A percentile compares a stretch with the other conserved stretches of the same genome.
Conservation (phyloP, 139 green algal species). For the Chlamydomonas asymmetrica region DNA sequence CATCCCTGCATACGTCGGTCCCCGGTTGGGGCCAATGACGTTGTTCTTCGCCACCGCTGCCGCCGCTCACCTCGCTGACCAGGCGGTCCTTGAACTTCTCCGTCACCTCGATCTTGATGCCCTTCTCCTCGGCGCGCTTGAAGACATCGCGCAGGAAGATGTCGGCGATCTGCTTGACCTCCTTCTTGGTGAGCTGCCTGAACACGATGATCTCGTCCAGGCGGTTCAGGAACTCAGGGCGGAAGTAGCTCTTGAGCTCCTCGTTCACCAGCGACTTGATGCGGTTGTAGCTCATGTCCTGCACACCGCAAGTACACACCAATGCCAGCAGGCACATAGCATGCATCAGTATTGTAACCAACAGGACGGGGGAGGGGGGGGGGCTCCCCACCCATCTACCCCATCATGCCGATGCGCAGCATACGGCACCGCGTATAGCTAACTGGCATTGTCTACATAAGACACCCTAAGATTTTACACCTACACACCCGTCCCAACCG, state of each 20-base stretch:
- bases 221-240: constrained; percentile 97
- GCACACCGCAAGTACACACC: no score
- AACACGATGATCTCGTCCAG: constrained; percentile 99
- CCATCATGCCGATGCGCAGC: no score
- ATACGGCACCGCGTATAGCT: no score
- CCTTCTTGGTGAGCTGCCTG: constrained; percentile 96
- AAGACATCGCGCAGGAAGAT: constrained; percentile 98
- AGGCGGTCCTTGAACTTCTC: constrained; percentile 49
- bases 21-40: no score
- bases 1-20: no score
- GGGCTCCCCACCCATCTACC: no score
- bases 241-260: constrained; percentile 99
- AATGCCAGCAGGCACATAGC: no score
- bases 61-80: constrained; percentile 3
- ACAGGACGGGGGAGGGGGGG: background rate
- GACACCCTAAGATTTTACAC: no score
- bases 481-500: no score
- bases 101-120: constrained; percentile 93
- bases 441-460: no score
- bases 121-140: constrained; percentile 90
- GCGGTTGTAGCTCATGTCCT: constrained; percentile 80
- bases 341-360: no score
- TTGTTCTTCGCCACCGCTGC: background rate
- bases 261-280: constrained; percentile 95
- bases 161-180: constrained; percentile 98